A percentile compares a stretch with the other conserved stretches of the same genome.
Evolutionary conservation across 2,329 filamentous ascomycete genomes (phyloP).

Genomic region (Cadophora luteo-olivacea): DNA sequence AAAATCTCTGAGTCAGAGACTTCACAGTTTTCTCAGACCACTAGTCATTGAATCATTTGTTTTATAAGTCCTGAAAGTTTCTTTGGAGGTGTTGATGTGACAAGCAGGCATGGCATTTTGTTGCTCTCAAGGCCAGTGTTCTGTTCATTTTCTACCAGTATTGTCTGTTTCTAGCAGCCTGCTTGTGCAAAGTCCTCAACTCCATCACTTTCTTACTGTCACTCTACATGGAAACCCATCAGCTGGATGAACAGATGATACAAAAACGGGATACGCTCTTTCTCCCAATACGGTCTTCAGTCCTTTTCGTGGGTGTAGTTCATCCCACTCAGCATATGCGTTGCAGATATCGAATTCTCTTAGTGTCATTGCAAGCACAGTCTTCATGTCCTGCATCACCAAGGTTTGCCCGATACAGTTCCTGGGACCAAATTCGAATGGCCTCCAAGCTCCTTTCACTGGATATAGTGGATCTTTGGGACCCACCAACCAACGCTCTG

Average conservation of each 20-base stretch:
- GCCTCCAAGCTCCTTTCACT: slow-evolving; percentile 54
- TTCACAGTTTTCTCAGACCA: neutral
- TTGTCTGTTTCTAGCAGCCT: neutral
- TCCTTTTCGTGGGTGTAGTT: slow-evolving; percentile 24
- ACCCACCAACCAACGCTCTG: slow-evolving; percentile 53
- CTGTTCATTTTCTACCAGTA: neutral
- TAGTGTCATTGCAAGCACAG: slow-evolving; percentile 54
- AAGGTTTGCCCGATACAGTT: slow-evolving; percentile 63
- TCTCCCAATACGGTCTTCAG: slow-evolving; percentile 30
- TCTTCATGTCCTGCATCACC: slow-evolving; percentile 55
- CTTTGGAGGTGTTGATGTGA: neutral
- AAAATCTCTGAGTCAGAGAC: neutral
- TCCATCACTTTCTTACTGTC: neutral
- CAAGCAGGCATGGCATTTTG: neutral
- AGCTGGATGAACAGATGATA: slow-evolving; percentile 32
- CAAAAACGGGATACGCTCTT: slow-evolving; percentile 33
- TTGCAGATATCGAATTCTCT: slow-evolving; percentile 41
- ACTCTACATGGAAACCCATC: slow-evolving; percentile 47
- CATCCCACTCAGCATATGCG: slow-evolving; percentile 36
- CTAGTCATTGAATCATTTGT: neutral
- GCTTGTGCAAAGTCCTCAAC: neutral
- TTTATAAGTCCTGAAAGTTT: neutral
- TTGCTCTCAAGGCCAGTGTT: neutral
- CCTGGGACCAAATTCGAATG: slow-evolving; percentile 60
- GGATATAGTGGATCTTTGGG: slow-evolving; percentile 47